Evolutionary conservation across 306 rosid genomes (phyloP).

Genomic region (Morella rubra): DNA sequence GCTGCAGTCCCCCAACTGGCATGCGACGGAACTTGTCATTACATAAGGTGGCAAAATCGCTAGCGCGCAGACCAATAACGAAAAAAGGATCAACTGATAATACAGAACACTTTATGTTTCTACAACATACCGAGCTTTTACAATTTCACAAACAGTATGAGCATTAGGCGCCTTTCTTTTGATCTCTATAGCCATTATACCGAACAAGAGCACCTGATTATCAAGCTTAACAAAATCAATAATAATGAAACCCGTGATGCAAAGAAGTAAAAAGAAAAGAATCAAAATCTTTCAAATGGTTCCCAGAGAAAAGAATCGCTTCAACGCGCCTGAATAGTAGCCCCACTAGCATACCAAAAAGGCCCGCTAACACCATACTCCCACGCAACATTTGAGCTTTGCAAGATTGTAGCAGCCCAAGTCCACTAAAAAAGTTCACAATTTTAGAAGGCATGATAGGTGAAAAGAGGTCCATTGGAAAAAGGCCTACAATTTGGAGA

Average conservation of each 20-base stretch:
- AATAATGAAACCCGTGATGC: too few relatives aligned
- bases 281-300: background rate
- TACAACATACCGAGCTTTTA: conserved; percentile 78
- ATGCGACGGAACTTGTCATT: conserved; percentile 22
- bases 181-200: conserved; percentile 93
- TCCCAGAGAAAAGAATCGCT: background rate
- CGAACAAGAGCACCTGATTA: conserved; percentile 78
- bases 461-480: background rate
- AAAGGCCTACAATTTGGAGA: conserved; percentile 17
- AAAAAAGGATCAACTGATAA: background rate
- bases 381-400: conserved; percentile 97
- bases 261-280: background rate
- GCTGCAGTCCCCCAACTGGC: conserved; percentile 89
- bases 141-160: conserved; percentile 92
- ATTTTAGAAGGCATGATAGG: background rate
- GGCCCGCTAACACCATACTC: conserved; percentile 94
- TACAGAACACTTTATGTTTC: too few relatives aligned
- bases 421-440: conserved; percentile 66
- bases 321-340: conserved; percentile 77
- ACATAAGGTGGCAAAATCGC: conserved; percentile 7
- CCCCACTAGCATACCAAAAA: conserved; percentile 99
- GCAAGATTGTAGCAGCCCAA: conserved; percentile 93
- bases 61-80: background rate
- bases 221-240: background rate
- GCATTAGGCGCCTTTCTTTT: conserved; percentile 96